Conservation (phyloP, 1,284 basidiomycete species). For the Agroathelia rolfsii region DNA sequence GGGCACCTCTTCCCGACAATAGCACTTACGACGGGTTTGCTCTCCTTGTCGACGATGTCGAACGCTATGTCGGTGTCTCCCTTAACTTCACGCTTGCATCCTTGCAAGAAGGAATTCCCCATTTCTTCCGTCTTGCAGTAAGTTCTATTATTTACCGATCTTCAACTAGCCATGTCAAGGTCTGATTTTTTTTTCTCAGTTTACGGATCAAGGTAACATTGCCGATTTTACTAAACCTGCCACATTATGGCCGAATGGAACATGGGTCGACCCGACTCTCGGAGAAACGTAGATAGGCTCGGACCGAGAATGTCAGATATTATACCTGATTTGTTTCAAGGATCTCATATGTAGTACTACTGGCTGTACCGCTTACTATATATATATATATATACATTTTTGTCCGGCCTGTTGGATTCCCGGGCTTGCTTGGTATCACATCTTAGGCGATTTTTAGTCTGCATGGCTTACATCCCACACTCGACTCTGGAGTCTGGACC, state of each 20-base stretch:
- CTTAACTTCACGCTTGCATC: conserved; percentile 60
- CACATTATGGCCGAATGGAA: conserved; percentile 70
- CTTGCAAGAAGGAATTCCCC: conserved; percentile 53
- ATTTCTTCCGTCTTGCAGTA: conserved; percentile 80
- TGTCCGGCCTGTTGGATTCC: too few relatives aligned
- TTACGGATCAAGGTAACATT: conserved; percentile 35
- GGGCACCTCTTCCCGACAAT: conserved; percentile 43
- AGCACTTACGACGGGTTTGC: conserved; percentile 69
- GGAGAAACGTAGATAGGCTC: too few relatives aligned
- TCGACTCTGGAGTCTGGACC: too few relatives aligned
- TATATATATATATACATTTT: too few relatives aligned
- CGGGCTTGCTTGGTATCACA: too few relatives aligned
- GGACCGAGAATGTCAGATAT: too few relatives aligned
- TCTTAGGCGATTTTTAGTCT: too few relatives aligned
- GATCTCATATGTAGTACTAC: too few relatives aligned
- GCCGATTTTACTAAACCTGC: conserved; percentile 83
- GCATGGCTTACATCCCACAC: too few relatives aligned
- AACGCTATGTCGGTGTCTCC: conserved; percentile 57
- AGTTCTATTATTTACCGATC: conserved; percentile 22
- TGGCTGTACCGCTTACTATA: too few relatives aligned
- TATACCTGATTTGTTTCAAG: too few relatives aligned
- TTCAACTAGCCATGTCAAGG: conserved; percentile 2
- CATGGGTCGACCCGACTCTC: conserved; percentile 63
- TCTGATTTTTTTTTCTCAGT: conserved; percentile 29
- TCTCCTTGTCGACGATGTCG: conserved; percentile 79